These are phyloP conservation scores for Tetrapisispora phaffii DNA, from an alignment of 805 yeast genomes.

Conservation along the genomic window DNA sequence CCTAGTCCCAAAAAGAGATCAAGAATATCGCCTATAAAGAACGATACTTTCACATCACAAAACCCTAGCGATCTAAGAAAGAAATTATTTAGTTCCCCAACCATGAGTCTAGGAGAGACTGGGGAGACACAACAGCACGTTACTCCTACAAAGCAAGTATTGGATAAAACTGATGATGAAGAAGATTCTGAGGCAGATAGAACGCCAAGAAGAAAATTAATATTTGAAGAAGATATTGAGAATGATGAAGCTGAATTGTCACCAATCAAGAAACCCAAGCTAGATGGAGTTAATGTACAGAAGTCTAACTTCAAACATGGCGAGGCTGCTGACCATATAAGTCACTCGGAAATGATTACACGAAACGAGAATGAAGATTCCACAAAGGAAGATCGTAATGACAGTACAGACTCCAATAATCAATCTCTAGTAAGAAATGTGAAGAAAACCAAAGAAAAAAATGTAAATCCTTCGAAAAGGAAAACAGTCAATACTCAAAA, in stretches of 20 bases:
- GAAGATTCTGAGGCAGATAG: neutral
- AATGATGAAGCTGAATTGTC: conserved; percentile 9
- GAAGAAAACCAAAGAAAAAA: neutral
- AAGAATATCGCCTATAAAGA: conserved; percentile 14
- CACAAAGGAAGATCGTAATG: neutral
- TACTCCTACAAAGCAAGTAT: conserved; percentile 2
- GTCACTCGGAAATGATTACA: neutral
- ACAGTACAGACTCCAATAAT: neutral
- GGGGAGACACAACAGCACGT: neutral
- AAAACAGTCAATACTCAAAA: neutral
- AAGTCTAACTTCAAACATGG: neutral
- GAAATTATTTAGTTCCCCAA: conserved; percentile 23
- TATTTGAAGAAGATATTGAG: conserved; percentile 23
- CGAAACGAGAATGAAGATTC: neutral
- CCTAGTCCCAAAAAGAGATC: conserved; percentile 20
- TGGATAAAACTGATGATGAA: neutral
- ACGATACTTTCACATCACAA: conserved; percentile 19
- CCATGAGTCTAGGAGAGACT: neutral
- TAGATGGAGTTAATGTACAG: neutral
- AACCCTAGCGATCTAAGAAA: conserved; percentile 24
- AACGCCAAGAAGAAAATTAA: conserved; percentile 24
- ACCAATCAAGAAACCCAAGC: conserved; percentile 1
- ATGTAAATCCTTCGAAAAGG: neutral
- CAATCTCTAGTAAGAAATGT: neutral
- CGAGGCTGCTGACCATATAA: neutral